A percentile compares a stretch with the other conserved stretches of the same genome.
phyloP scores from a whole-genome alignment of 2,329 filamentous ascomycete genomes.

The Pseudogymnoascus sp. region DNA sequence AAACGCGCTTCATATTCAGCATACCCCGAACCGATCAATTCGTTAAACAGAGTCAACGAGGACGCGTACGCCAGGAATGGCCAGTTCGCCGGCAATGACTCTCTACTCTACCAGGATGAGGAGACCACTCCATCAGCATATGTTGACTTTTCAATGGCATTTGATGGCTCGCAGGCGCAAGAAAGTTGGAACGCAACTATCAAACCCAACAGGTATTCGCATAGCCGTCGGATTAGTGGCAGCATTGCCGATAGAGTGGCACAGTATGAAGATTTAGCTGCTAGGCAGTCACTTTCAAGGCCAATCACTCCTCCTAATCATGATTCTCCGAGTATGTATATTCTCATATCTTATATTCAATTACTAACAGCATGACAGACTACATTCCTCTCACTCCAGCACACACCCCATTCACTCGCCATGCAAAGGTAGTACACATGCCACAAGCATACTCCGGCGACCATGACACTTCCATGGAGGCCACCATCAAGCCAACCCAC shows the following conservation, averaged over 20 bases:
- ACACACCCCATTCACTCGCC: conserved; percentile 48
- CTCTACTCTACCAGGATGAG: conserved; percentile 23
- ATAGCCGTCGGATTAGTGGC: conserved; percentile 47
- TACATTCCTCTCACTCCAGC: conserved; percentile 61
- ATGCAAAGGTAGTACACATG: conserved; percentile 20
- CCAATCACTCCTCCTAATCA: conserved; percentile 56
- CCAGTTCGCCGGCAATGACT: conserved; percentile 20
- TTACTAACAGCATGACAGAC: conserved; percentile 33
- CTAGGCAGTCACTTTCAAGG: conserved; percentile 36
- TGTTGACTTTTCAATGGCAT: conserved; percentile 25
- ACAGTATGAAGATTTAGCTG: conserved; percentile 48
- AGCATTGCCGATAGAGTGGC: conserved; percentile 51
- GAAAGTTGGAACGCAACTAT: conserved; percentile 13
- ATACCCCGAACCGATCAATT: conserved; percentile 38
- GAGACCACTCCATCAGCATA: conserved; percentile 23
- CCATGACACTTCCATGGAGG: conserved; percentile 58
- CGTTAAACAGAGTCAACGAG: conserved; percentile 29
- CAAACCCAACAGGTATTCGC: conserved; percentile 21
- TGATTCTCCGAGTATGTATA: conserved; percentile 47
- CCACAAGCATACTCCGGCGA: conserved; percentile 48
- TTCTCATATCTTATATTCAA: not conserved
- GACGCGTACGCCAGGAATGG: conserved; percentile 19
- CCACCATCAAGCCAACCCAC: conserved; percentile 51
- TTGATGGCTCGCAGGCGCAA: conserved; percentile 18
- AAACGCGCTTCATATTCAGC: conserved; percentile 17